Conservation (phyloP, 805 yeast genomes). For the Kockiozyma suomiensis region DNA sequence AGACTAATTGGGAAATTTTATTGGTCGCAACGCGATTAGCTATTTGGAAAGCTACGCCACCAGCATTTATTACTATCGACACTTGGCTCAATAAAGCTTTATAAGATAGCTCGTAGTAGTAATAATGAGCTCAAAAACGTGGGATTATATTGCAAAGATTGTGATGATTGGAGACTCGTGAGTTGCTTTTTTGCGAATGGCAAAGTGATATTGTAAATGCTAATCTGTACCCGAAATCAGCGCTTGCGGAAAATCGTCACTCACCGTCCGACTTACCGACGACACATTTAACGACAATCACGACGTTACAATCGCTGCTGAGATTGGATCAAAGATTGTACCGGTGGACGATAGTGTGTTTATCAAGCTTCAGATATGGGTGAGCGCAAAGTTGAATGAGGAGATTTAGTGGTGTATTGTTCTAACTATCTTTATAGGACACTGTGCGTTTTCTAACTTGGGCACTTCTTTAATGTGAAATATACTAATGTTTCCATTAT, state of each 20-base stretch:
- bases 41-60: not conserved
- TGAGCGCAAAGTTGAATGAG: conserved; percentile 9
- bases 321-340: conserved; percentile 44
- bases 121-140: conserved; percentile 33
- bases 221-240: conserved; percentile 24
- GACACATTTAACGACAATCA: conserved; percentile 43
- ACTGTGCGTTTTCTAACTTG: conserved; percentile 20
- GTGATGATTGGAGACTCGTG: conserved; percentile 46
- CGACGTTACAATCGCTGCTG: conserved; percentile 46
- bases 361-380: conserved; percentile 46
- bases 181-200: conserved; percentile 18
- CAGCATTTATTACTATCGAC: not conserved
- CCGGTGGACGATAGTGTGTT: conserved; percentile 39
- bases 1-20: no score
- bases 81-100: not conserved
- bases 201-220: conserved; percentile 33
- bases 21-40: no score
- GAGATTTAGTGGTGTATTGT: not conserved
- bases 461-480: no score
- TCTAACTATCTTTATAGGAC: conserved; percentile 23
- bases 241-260: conserved; percentile 45
- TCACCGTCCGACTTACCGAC: conserved; percentile 43
- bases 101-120: not conserved
- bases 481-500: not conserved
- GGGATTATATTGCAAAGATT: conserved; percentile 44